Conservation (phyloP, 1,284 basidiomycete genomes). For the Apiotrichum domesticum region DNA sequence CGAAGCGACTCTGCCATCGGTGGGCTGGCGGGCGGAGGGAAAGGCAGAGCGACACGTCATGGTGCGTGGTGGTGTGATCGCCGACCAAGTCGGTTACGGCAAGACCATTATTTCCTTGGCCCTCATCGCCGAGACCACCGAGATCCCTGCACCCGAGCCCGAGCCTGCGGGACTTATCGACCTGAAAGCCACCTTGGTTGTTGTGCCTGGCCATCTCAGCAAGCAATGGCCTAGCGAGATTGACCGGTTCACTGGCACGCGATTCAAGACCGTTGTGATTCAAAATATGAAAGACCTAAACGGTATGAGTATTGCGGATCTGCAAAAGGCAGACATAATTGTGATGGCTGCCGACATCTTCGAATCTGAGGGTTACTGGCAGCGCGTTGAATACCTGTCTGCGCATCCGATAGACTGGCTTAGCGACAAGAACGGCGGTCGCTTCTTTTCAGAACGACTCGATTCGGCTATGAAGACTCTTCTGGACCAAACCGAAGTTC, state of each 20-base stretch:
- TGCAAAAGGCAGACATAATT: slow-evolving; percentile 78
- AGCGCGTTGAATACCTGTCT: slow-evolving; percentile 52
- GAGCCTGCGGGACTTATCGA: slow-evolving; percentile 49
- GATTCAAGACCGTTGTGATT: slow-evolving; percentile 55
- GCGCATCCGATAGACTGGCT: slow-evolving; percentile 48
- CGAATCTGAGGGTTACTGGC: slow-evolving; percentile 66
- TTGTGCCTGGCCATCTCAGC: slow-evolving; percentile 85
- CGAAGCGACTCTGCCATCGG: slow-evolving; percentile 73
- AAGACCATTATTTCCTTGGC: slow-evolving; percentile 93
- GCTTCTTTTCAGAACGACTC: slow-evolving; percentile 79
- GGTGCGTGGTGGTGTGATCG: slow-evolving; percentile 83
- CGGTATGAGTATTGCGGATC: slow-evolving; percentile 63
- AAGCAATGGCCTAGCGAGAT: slow-evolving; percentile 86
- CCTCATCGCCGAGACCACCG: slow-evolving; percentile 59
- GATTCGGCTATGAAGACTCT: slow-evolving; percentile 59
- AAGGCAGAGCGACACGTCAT: slow-evolving; percentile 70
- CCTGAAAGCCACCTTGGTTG: slow-evolving; percentile 73
- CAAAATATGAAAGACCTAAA: slow-evolving; percentile 70
- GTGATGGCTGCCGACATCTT: slow-evolving; percentile 82
- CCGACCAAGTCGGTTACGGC: slow-evolving; percentile 93
- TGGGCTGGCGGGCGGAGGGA: slow-evolving; percentile 90
- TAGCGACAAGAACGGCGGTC: slow-evolving; percentile 55
- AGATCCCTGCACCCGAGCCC: slow-evolving; percentile 52
- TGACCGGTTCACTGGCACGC: slow-evolving; percentile 63
- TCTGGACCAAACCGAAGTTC: slow-evolving; percentile 59